Conservation (phyloP, 2,329 filamentous ascomycete genomes). For the Dothideomycetes sp. region DNA sequence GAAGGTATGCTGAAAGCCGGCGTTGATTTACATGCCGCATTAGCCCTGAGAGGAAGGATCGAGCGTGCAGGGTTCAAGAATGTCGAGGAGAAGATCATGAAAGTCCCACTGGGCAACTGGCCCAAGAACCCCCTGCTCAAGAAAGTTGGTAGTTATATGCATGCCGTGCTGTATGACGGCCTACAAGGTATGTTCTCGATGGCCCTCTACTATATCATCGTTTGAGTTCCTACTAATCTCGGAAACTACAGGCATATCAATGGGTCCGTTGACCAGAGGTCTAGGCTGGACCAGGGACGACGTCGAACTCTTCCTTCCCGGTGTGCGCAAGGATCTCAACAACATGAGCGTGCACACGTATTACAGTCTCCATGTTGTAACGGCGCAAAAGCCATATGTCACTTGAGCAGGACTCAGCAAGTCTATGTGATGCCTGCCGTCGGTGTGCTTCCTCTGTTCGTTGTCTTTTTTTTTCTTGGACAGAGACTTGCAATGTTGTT, state of each 20-base stretch:
- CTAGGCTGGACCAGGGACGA: conserved; percentile 36
- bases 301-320: conserved; percentile 34
- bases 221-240: neutral
- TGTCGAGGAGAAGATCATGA: conserved; percentile 19
- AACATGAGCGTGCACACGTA: conserved; percentile 29
- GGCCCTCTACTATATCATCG: neutral
- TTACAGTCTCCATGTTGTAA: conserved; percentile 18
- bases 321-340: conserved; percentile 25
- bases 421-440: no score
- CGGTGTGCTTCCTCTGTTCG: no score
- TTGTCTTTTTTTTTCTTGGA: no score
- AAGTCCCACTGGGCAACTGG: conserved; percentile 20
- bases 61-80: conserved; percentile 20
- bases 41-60: conserved; percentile 16
- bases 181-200: conserved; percentile 6
- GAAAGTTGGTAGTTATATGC: conserved; percentile 12
- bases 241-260: conserved; percentile 8
- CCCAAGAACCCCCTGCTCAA: conserved; percentile 17
- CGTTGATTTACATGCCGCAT: conserved; percentile 17
- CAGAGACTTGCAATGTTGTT: no score
- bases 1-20: conserved; percentile 16
- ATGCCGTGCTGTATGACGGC: conserved; percentile 9
- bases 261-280: conserved; percentile 26
- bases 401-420: no score
- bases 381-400: conserved; percentile 10